These are phyloP conservation scores for Mycena floridula DNA, from an alignment of 768 basidiomycete genomes.

Conservation along the genomic window DNA sequence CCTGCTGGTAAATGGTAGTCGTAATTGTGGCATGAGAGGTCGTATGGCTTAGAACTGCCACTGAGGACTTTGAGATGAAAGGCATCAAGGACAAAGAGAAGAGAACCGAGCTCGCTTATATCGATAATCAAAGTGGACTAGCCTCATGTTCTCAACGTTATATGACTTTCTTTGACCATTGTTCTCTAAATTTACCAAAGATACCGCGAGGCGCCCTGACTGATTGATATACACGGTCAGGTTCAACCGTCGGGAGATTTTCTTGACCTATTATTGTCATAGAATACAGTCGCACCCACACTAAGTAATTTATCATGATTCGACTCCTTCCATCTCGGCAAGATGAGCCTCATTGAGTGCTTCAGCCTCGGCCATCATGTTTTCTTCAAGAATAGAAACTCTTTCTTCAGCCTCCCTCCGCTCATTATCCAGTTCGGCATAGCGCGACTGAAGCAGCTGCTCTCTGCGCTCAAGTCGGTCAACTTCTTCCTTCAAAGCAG, in stretches of 20 bases:
- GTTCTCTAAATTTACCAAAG: not conserved
- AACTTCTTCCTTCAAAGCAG: conserved; percentile 83
- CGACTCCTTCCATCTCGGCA: conserved; percentile 49
- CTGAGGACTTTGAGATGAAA: no score
- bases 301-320: conserved; percentile 13
- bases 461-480: conserved; percentile 74
- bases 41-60: no score
- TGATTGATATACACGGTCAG: not conserved
- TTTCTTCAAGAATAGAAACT: conserved; percentile 71
- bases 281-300: conserved; percentile 8
- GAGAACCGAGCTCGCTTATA: not conserved
- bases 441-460: conserved; percentile 69
- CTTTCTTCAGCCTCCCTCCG: conserved; percentile 52
- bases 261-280: not conserved
- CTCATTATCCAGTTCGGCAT: conserved; percentile 78
- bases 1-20: not conserved
- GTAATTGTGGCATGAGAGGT: no score
- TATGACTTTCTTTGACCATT: no score
- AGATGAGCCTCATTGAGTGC: conserved; percentile 73
- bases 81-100: not conserved
- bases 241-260: not conserved
- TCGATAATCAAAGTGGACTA: not conserved
- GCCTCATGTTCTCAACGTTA: not conserved
- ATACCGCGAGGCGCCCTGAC: not conserved
- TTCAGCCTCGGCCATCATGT: conserved; percentile 80